Base-by-base conservation (phyloP, 352 stramenopile genomes). In the Globisporangium polare region DNA sequence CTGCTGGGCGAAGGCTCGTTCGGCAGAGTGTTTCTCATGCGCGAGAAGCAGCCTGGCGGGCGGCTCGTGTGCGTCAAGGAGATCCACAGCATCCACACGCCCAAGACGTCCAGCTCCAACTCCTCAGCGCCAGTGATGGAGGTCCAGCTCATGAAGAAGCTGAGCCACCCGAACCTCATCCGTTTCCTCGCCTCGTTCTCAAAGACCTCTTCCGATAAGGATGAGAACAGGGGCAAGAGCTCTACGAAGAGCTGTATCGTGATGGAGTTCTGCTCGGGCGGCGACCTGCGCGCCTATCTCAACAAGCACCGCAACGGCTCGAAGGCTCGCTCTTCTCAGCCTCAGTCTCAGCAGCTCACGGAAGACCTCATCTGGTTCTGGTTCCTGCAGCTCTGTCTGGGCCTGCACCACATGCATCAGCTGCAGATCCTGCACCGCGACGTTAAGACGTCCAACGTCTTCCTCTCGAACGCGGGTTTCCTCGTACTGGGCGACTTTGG, bases 241-340 rank as follows among this genome's bases (percentile, higher is more conserved):
- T 91, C 77, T 56, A 97, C 97, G 58, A 58, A 51, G 24, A 39
- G 75, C 87, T 91, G 78, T 56, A 97, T 98, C 46, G 81, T 96
- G 49, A 98, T 98, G 93, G 86, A 95, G 49, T 98, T 96, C 62
- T 97, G 88, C 64, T 89, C 97, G 20, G 90, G 90, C 10, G 73
- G 77, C 29, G 78, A 90, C 50, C 47, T 89, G n/a, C 64, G 64
- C 15, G 62, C 62, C 3, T 79, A 82, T 53, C 42, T 90, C 6
- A 58, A 46, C 54, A 45, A 46, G 45, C 62, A 58, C 39, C 35
- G 27, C 53, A 65, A 5, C 10, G 18, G 35, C 9, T 49, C 61
- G 22, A 55, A 20, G 51, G 17, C 13, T 6, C n/a, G 3, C 15
- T n/a, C n/a, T n/a, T n/a, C 7, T 17, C 33, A 18, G 10, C 12